Evolutionary conservation across 73 alveolate genomes (phyloP).

Genomic region (Stentor coeruleus): DNA sequence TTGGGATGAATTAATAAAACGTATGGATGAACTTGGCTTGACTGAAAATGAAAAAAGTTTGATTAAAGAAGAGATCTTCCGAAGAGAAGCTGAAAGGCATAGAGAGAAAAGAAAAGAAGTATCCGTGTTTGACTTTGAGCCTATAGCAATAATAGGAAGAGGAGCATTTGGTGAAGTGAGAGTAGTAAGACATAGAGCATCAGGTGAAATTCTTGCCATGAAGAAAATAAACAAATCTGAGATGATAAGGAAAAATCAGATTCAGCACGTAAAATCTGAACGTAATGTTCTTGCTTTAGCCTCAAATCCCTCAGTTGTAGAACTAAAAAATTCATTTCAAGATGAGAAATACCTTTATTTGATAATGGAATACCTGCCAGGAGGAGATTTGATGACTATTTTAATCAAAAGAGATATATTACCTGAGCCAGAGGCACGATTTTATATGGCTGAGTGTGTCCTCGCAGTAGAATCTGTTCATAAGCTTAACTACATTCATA

Average conservation of each 20-base stretch:
- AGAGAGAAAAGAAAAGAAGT: too few relatives aligned
- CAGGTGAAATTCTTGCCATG: constrained; percentile 46
- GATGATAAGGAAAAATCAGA: constrained; percentile 59
- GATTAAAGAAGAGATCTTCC: constrained; percentile 51
- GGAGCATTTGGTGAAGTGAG: constrained; percentile 88
- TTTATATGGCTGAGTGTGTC: constrained; percentile 69
- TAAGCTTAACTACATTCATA: constrained; percentile 67
- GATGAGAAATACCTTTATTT: constrained; percentile 39
- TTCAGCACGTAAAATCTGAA: constrained; percentile 66
- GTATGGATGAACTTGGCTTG: constrained; percentile 45
- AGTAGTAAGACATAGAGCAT: constrained; percentile 38
- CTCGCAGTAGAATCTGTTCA: constrained; percentile 83
- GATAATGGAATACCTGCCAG: constrained; percentile 27
- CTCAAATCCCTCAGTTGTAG: constrained; percentile 83
- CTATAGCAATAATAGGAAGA: constrained; percentile 67
- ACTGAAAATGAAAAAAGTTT: constrained; percentile 43
- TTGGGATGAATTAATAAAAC: constrained; percentile 47
- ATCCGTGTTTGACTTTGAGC: constrained; percentile 74
- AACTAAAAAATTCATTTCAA: constrained; percentile 88
- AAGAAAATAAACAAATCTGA: constrained; percentile 64
- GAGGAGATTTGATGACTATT: constrained; percentile 53
- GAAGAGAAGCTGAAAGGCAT: constrained; percentile 57
- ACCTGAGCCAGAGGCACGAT: constrained; percentile 82
- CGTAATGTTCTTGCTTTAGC: constrained; percentile 72
- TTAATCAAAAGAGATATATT: constrained; percentile 53